Evolutionary conservation across 495 filamentous ascomycete genomes (phyloP), one percentile per base, ranked within the genome.

Genomic region (Lichina pygmaea): DNA sequence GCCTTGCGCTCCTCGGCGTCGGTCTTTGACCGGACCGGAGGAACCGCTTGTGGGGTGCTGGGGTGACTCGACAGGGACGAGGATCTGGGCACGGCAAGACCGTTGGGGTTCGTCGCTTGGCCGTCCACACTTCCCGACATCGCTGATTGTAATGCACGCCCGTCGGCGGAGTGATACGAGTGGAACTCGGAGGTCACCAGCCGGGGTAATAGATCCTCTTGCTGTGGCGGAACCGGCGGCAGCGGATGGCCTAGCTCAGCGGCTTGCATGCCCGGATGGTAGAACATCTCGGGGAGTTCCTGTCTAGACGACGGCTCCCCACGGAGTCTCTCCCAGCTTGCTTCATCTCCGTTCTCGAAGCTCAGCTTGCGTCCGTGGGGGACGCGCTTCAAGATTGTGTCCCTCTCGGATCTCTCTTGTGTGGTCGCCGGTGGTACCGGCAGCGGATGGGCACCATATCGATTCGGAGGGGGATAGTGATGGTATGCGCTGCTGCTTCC

Each of bases 271-370:
- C 79, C 78, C 7, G 85, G 89, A 55, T 93, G 85, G 57, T 83
- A 97, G 55, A 95, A 97, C 57, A 95, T 72, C 51, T 94, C 91
- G 13, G 75, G 78, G 46, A 79, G 78, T 39, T 79, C 79, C 44
- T 71, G 55, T 16, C 55, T 33, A 66, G 65, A 44, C 63, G 66
- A 42, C 69, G 65, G 38, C 75, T 51, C 57, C 64, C 62, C 54
- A 75, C 59, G 50, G 65, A 53, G 66, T 51, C 53, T 70, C 55
- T 59, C 62, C 51, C 62, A 58, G 45, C 49, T 68, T 51, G 55
- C 79, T 63, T 97, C 89, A 53, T 93, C 89, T 0, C 81, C 89
- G 55, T 94, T 86, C 53, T 97, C 89, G 53, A 86, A 95, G 56
- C 86, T 93, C 54, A 86, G 63, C 44, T 83, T 64, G 44, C 77